These are phyloP conservation scores for Nephelium lappaceum DNA, from an alignment of 345 rosid genomes.

Conservation along the genomic window DNA sequence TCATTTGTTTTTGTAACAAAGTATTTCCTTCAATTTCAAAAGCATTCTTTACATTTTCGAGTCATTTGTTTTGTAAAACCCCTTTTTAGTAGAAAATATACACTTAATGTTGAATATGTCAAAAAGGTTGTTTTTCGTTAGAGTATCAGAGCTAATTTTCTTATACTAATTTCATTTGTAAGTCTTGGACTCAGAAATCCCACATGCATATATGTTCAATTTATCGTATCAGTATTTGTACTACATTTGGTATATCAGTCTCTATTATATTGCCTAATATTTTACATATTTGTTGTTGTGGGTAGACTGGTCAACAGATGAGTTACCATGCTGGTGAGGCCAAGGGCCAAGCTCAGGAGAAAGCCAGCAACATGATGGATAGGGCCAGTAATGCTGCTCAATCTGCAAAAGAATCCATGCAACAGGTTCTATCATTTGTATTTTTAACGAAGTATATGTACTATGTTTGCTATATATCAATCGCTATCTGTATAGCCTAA, in stretches of 20 bases:
- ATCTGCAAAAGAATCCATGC: constrained; percentile 59
- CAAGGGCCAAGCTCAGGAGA: constrained; percentile 72
- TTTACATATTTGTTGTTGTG: background rate
- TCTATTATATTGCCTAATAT: background rate
- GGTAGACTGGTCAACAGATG: constrained; percentile 52
- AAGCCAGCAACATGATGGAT: constrained; percentile 54
- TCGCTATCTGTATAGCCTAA: too few relatives aligned
- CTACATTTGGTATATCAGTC: background rate
- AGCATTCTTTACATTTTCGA: background rate
- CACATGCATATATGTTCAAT: background rate
- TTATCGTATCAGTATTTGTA: too few relatives aligned
- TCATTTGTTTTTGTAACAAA: too few relatives aligned
- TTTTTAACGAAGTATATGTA: too few relatives aligned
- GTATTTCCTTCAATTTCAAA: too few relatives aligned
- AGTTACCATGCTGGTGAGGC: constrained; percentile 55
- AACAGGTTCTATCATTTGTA: constrained; percentile 40
- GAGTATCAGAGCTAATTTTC: too few relatives aligned
- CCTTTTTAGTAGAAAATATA: too few relatives aligned
- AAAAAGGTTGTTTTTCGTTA: too few relatives aligned
- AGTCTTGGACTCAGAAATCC: background rate
- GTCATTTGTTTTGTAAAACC: background rate
- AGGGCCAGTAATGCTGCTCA: too few relatives aligned
- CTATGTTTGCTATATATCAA: too few relatives aligned
- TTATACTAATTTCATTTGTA: too few relatives aligned
- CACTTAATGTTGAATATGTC: constrained; percentile 26